A percentile compares a stretch with the other conserved stretches of the same genome.
These are phyloP conservation scores for Rhytidhysteron rufulum DNA, from an alignment of 2,329 filamentous ascomycete species.

Conservation along the genomic window DNA sequence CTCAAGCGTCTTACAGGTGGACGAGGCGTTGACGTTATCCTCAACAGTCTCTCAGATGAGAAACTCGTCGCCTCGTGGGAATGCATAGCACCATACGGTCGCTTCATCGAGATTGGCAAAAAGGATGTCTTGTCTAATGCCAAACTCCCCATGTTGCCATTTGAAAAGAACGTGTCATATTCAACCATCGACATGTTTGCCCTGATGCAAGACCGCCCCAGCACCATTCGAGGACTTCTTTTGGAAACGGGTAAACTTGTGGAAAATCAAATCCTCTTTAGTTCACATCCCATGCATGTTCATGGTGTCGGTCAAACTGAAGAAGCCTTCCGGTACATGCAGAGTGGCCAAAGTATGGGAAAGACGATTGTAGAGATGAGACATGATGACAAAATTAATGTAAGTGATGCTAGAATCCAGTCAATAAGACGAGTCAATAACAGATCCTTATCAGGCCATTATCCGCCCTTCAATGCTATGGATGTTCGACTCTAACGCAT, in stretches of 20 bases:
- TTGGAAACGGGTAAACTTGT: not conserved
- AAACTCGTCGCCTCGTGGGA: slow-evolving; percentile 36
- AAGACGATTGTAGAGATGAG: not conserved
- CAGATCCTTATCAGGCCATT: too few species aligned
- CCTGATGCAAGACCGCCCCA: not conserved
- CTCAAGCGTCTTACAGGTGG: slow-evolving; percentile 12
- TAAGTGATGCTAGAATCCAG: not conserved
- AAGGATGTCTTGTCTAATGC: slow-evolving; percentile 4
- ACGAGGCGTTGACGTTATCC: slow-evolving; percentile 26
- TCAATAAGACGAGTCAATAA: too few species aligned
- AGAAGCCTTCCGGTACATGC: not conserved
- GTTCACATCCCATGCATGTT: not conserved
- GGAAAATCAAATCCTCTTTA: not conserved
- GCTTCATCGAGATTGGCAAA: slow-evolving; percentile 19
- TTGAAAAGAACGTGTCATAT: slow-evolving; percentile 1
- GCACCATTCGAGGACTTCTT: not conserved
- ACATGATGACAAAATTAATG: not conserved
- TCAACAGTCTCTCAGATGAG: slow-evolving; percentile 19
- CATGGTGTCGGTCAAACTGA: not conserved
- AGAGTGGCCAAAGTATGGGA: not conserved
- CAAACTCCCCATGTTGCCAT: not conserved
- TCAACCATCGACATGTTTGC: not conserved
- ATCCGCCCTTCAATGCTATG: too few species aligned
- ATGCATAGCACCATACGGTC: slow-evolving; percentile 36
- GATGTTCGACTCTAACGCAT: too few species aligned